Base-by-base conservation (phyloP, 345 rosid species). In the Gossypioides kirkii region DNA sequence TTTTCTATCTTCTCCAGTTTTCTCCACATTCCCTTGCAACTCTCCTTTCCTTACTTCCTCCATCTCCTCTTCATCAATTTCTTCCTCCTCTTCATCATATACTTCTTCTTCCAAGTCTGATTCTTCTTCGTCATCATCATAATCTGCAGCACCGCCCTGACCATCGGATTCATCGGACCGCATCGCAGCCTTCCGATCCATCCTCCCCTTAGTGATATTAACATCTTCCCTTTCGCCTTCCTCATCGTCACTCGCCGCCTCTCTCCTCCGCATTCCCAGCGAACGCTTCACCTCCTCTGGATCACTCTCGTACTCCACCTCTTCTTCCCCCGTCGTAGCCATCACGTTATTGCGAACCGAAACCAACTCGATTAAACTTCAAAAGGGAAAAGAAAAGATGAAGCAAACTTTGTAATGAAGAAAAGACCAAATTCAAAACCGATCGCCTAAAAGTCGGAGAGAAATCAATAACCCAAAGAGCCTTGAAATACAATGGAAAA, bases 231-330 rank as follows among this genome's bases (percentile, higher is more conserved):
- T 66, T 36, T 43, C 82, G 43, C 84, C 87, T n/a, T 87, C 95
- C 78, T 94, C 98, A 7, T 94, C 98, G 69, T 94, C 98, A 75
- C 97, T 92, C n/a, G 98, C 87, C 10, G 80, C 98, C 73, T 86
- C 82, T 73, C 96, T 79, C 77, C 91, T 86, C 73, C 98, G 80
- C 83, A 88, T 82, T 8, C 80, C 89, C 73, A 90, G 78, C 7
- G 91, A 82, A 45, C 89, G 84, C 80, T 86, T 89, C 67, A 80
- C 82, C 80, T 90, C 98, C 79, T 90, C 98, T 2, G 92, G 92
- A 83, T 94, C 98, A 72, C 98, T 94, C 74, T 94, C 98, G 65
- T 90, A 92, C 7, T 88, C 92, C 63, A 89, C 77, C 55, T 86
- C 96, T 56, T 83, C 85, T 46, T 81, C 90, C 1, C 74, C 84